Evolutionary conservation across 495 filamentous ascomycete species (phyloP), one percentile per base, ranked within the genome.

Genomic region (Oleoguttula mirabilis): DNA sequence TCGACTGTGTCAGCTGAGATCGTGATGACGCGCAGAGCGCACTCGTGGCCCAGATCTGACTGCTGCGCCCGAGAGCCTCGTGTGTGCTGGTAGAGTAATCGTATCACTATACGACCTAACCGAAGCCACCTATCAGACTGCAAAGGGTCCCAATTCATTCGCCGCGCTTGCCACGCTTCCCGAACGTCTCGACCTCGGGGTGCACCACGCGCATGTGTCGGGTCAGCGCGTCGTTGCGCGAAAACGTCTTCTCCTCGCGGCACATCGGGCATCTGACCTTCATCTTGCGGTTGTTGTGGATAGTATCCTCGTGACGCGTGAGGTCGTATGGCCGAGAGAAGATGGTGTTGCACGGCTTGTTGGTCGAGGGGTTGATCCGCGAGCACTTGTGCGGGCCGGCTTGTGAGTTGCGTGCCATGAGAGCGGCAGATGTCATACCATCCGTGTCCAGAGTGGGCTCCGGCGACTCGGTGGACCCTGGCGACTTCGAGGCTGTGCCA

Each of bases 251-350:
- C 56, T 95, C 88, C 49, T 96, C 90, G n/a, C 84, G 87, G 63
- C 88, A 96, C 35, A 92, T 64, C 40, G 87, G 77, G 60, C 88
- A 98, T 17, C 85, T 78, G n/a, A 94, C 87, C 65, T 98, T 96
- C 56, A 84, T 77, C 73, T 94, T 94, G 52, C 79, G 73, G 3
- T 79, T 81, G 52, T 94, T 94, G 69, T 98, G 90, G 52, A 96
- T 95, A 10, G 90, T 96, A 52, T 94, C 88, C 61, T 98, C 90
- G 59, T 98, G 90, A 8, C 90, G 73, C 8, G 90, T 98, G 23
- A 98, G 73, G 64, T 98, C 90, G 72, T 98, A 98, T 23, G 88
- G 88, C n/a, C 90, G 73, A 1, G 88, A 94, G 67, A 98, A 98
- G 43, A 90, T 69, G 6, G 84, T 88, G 60, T 90, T 94, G 74